Evolutionary conservation across 2,329 filamentous ascomycete species (phyloP).

Genomic region (Tetracladium maxilliforme): DNA sequence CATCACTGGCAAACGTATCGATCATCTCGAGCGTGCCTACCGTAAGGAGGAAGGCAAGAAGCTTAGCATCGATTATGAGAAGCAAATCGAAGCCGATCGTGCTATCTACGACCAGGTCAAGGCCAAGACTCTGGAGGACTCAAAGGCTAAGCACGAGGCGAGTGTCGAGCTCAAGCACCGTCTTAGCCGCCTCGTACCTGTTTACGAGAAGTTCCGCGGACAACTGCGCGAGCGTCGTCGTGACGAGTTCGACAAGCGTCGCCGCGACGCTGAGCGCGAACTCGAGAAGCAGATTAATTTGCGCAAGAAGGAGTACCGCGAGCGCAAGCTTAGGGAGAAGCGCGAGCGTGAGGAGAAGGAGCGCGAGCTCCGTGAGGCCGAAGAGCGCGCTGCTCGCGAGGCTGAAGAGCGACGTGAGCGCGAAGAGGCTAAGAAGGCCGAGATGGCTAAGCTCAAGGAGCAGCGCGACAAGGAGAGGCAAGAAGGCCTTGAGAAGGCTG

Average conservation of each 20-base stretch:
- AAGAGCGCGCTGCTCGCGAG: constrained; percentile 67
- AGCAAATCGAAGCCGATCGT: constrained; percentile 64
- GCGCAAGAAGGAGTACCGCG: constrained; percentile 78
- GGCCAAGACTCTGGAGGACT: constrained; percentile 61
- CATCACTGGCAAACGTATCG: constrained; percentile 86
- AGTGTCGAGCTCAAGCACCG: constrained; percentile 90
- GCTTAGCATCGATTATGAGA: constrained; percentile 69
- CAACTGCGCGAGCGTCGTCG: constrained; percentile 76
- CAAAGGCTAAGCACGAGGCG: constrained; percentile 80
- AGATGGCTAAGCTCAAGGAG: constrained; percentile 52
- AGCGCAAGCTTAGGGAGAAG: constrained; percentile 70
- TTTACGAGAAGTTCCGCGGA: constrained; percentile 72
- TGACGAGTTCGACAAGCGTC: constrained; percentile 90
- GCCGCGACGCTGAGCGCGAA: constrained; percentile 81
- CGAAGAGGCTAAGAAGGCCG: constrained; percentile 66
- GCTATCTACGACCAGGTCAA: constrained; percentile 70
- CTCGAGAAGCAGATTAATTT: constrained; percentile 81
- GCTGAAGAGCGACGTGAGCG: constrained; percentile 71
- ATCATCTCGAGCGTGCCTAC: constrained; percentile 94
- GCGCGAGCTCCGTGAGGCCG: constrained; percentile 63
- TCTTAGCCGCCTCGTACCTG: constrained; percentile 68
- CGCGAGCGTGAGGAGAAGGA: constrained; percentile 76
- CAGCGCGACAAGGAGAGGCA: constrained; percentile 53
- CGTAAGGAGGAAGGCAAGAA: constrained; percentile 93
- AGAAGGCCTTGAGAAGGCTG: constrained; percentile 48